A percentile compares a stretch with the other conserved stretches of the same genome.
These are phyloP conservation scores for Fusarium falciforme DNA, from an alignment of 2,329 filamentous ascomycete genomes.

Conservation along the genomic window DNA sequence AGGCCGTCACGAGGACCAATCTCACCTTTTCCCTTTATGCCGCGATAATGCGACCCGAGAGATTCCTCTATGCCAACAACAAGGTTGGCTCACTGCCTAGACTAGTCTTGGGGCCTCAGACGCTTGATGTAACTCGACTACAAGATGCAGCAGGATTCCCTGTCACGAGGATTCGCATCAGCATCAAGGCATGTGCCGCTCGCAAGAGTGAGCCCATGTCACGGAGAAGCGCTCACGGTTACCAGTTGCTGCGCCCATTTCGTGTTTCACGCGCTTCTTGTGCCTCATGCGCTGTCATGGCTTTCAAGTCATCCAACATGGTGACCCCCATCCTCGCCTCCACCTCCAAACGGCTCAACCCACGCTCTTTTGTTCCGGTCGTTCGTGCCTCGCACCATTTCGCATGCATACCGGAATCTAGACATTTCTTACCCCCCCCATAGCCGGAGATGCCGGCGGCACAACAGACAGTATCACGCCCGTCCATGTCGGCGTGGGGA, in stretches of 20 bases:
- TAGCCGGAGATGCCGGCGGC: slow-evolving; percentile 9
- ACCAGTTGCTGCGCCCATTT: slow-evolving; percentile 14
- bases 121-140: slow-evolving; percentile 28
- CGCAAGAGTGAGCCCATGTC: slow-evolving; percentile 19
- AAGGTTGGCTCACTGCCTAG: background rate
- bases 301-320: slow-evolving; percentile 24
- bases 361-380: slow-evolving; percentile 23
- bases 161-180: slow-evolving; percentile 25
- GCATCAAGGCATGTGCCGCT: background rate
- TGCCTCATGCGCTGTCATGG: slow-evolving; percentile 22
- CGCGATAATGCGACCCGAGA: background rate
- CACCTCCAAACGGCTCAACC: slow-evolving; percentile 27
- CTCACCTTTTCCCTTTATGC: background rate
- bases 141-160: slow-evolving; percentile 24
- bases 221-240: background rate
- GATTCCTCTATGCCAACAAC: background rate
- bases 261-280: slow-evolving; percentile 4
- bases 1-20: background rate
- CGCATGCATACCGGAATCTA: slow-evolving; percentile 25
- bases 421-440: slow-evolving; percentile 17
- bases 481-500: background rate
- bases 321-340: slow-evolving; percentile 40
- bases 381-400: slow-evolving; percentile 37
- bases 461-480: slow-evolving; percentile 1
- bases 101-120: slow-evolving; percentile 18